Conservation (phyloP, 2,329 filamentous ascomycete species). For the Hypoxylon sp. region DNA sequence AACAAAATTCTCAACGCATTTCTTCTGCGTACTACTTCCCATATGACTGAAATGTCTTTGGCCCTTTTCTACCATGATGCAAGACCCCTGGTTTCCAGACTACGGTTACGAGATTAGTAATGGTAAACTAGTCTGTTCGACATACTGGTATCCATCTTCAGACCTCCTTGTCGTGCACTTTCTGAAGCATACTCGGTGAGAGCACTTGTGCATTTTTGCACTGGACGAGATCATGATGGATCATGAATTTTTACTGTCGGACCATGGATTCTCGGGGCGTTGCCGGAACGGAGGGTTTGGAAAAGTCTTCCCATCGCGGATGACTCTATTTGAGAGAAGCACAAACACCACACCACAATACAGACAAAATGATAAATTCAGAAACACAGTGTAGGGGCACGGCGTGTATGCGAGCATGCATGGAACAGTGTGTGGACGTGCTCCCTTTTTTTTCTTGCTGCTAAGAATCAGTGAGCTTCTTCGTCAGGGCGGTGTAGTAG, state of each 20-base stretch:
- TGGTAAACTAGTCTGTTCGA: slow-evolving; percentile 23
- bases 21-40: slow-evolving; percentile 31
- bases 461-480: slow-evolving; percentile 26
- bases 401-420: slow-evolving; percentile 19
- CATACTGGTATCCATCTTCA: slow-evolving; percentile 20
- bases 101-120: slow-evolving; percentile 21
- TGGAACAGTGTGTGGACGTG: slow-evolving; percentile 5
- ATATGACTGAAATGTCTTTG: slow-evolving; percentile 24
- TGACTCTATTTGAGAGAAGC: slow-evolving; percentile 23
- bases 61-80: slow-evolving; percentile 30
- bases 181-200: slow-evolving; percentile 17
- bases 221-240: slow-evolving; percentile 22
- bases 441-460: slow-evolving; percentile 16
- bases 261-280: slow-evolving; percentile 34
- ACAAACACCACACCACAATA: slow-evolving; percentile 9
- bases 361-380: slow-evolving; percentile 26
- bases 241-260: slow-evolving; percentile 33
- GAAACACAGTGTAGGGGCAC: slow-evolving; percentile 25
- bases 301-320: slow-evolving; percentile 33
- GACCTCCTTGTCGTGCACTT: slow-evolving; percentile 6
- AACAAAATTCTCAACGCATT: slow-evolving; percentile 34
- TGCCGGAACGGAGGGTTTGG: slow-evolving; percentile 37
- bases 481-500: slow-evolving; percentile 2
- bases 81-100: slow-evolving; percentile 24
- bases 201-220: slow-evolving; percentile 18